Conservation (phyloP, 371 early-diverging fungal species). For the Mortierella polycephala region DNA sequence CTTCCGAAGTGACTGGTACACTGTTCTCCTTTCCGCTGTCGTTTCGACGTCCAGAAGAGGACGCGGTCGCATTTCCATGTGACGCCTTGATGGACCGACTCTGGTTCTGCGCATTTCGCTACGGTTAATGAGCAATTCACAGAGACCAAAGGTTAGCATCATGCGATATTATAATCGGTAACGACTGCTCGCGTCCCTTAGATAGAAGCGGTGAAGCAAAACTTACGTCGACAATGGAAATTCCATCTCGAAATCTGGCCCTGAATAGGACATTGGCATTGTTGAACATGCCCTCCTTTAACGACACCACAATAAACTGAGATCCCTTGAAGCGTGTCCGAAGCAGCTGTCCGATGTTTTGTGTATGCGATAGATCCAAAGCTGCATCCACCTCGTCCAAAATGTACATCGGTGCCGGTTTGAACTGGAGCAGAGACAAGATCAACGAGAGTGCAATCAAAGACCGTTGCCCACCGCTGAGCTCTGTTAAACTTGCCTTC, state of each 20-base stretch:
- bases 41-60: not conserved
- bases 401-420: slow-evolving; percentile 99
- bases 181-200: not conserved
- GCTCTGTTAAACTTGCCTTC: slow-evolving; percentile 97
- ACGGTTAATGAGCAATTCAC: not conserved
- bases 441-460: slow-evolving; percentile 98
- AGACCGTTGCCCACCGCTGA: slow-evolving; percentile 99
- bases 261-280: slow-evolving; percentile 99
- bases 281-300: slow-evolving; percentile 99
- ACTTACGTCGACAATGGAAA: slow-evolving; percentile 89
- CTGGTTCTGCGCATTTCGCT: slow-evolving; percentile 21
- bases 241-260: slow-evolving; percentile 96
- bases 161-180: not conserved
- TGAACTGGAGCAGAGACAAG: slow-evolving; percentile 96
- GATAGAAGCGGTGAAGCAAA: not conserved
- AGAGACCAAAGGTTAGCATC: not conserved
- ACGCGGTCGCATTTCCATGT: not conserved
- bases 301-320: slow-evolving; percentile 99
- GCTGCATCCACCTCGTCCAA: slow-evolving; percentile 99
- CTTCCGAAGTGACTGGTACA: not conserved
- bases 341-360: slow-evolving; percentile 98
- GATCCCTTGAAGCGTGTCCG: slow-evolving; percentile 96
- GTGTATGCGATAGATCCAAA: slow-evolving; percentile 98
- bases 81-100: not conserved
- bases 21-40: slow-evolving; percentile 2